Percentiles rank a stretch among this genome's conserved stretches.
Evolutionary conservation across 768 basidiomycete species (phyloP).

Genomic region (Scleroderma citrinum): DNA sequence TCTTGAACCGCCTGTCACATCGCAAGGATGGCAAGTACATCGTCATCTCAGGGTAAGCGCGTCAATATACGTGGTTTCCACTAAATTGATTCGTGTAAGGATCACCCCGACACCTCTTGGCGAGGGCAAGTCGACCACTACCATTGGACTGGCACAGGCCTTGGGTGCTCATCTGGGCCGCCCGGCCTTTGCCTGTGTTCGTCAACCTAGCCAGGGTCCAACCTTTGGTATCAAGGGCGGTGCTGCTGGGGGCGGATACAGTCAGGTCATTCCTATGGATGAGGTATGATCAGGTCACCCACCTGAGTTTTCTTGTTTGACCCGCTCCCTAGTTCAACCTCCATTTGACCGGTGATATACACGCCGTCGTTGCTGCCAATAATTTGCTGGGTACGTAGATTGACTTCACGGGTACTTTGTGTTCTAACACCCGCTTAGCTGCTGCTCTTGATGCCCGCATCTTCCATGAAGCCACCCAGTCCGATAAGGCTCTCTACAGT

Average conservation of each 20-base stretch:
- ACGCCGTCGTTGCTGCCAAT: conserved; percentile 96
- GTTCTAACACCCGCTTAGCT: conserved; percentile 40
- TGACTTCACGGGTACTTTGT: not conserved
- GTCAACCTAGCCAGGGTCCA: conserved; percentile 97
- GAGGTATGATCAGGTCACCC: conserved; percentile 46
- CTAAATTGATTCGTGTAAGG: conserved; percentile 32
- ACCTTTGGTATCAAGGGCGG: conserved; percentile 99
- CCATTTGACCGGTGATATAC: conserved; percentile 94
- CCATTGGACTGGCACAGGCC: conserved; percentile 94
- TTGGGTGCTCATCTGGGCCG: conserved; percentile 91
- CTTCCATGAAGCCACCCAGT: conserved; percentile 95
- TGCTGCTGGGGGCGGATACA: conserved; percentile 96
- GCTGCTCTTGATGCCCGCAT: conserved; percentile 96
- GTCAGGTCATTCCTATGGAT: conserved; percentile 99
- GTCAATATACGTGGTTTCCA: not conserved
- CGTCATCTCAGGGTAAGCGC: conserved; percentile 77
- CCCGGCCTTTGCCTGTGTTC: conserved; percentile 91
- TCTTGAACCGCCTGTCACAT: conserved; percentile 78
- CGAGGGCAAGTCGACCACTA: conserved; percentile 98
- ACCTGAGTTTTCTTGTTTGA: conserved; percentile 2
- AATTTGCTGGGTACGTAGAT: conserved; percentile 72
- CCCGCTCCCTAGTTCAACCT: conserved; percentile 70
- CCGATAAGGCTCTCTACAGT: conserved; percentile 90
- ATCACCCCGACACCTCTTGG: conserved; percentile 97
- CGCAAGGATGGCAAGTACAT: conserved; percentile 95